Percentiles rank a stretch among this genome's conserved stretches.
These are phyloP conservation scores for Berkeleyomyces basicola DNA, from an alignment of 2,329 filamentous ascomycete species.

Conservation along the genomic window DNA sequence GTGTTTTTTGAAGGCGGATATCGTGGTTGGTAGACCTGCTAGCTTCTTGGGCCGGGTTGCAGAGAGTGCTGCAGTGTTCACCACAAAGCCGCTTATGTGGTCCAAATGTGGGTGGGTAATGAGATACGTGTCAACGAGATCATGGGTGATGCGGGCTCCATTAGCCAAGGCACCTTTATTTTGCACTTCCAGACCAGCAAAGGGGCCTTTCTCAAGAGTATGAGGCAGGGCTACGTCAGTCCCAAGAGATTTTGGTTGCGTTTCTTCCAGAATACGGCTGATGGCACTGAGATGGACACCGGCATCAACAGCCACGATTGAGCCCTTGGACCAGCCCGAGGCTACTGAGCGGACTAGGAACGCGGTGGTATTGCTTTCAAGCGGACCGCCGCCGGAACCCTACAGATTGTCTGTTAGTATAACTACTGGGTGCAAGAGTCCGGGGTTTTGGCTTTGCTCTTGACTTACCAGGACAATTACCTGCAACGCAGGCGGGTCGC, in stretches of 20 bases:
- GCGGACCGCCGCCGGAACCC: conserved; percentile 80
- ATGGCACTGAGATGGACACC: conserved; percentile 82
- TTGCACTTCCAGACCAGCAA: conserved; percentile 60
- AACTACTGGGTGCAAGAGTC: conserved; percentile 1
- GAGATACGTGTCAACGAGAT: conserved; percentile 72
- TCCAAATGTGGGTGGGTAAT: conserved; percentile 97
- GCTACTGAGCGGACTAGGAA: conserved; percentile 72
- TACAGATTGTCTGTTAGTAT: conserved; percentile 22
- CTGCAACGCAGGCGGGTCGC: conserved; percentile 40
- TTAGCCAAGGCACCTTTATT: conserved; percentile 54
- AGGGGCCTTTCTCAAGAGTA: conserved; percentile 52
- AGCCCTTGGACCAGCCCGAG: conserved; percentile 65
- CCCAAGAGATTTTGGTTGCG: conserved; percentile 25
- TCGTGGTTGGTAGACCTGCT: conserved; percentile 74
- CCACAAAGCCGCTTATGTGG: conserved; percentile 77
- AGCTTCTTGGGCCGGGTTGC: conserved; percentile 70
- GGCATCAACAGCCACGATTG: conserved; percentile 81
- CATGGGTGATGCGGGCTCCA: conserved; percentile 60
- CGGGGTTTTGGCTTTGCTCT: not conserved
- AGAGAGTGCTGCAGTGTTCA: conserved; percentile 80
- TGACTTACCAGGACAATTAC: conserved; percentile 56
- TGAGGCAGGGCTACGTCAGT: conserved; percentile 26
- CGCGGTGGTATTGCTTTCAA: conserved; percentile 78
- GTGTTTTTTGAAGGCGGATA: conserved; percentile 78
- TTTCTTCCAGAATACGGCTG: conserved; percentile 54